Percentiles rank a stretch among this genome's conserved stretches.
phyloP scores from a whole-genome alignment of 192 early-diverging fungal genomes.

The Coemansia asiatica region DNA sequence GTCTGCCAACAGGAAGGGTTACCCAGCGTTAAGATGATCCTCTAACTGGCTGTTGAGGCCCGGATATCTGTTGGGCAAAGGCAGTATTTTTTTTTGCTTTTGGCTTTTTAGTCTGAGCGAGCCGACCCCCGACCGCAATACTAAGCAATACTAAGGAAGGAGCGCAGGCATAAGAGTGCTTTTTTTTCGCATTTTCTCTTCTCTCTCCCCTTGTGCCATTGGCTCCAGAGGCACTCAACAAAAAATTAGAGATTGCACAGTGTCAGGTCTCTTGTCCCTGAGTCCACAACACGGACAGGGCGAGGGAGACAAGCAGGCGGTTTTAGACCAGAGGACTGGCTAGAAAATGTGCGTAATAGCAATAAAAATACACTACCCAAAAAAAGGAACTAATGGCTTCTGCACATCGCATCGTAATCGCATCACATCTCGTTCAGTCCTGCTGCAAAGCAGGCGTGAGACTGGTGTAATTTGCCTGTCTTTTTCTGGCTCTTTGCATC shows the following conservation, averaged over 20 bases:
- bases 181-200: not conserved
- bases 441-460: not conserved
- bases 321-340: not conserved
- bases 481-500: not conserved
- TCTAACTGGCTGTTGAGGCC: too few relatives aligned
- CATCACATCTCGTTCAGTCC: not conserved
- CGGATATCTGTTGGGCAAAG: too few relatives aligned
- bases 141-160: too few relatives aligned
- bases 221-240: not conserved
- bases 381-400: slow-evolving; percentile 12
- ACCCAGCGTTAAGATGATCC: too few relatives aligned
- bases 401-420: not conserved
- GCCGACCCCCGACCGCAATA: too few relatives aligned
- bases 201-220: not conserved
- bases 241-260: not conserved
- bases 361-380: not conserved
- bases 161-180: too few relatives aligned
- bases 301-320: not conserved
- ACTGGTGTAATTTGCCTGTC: not conserved
- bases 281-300: too few relatives aligned
- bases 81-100: too few relatives aligned
- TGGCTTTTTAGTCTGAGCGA: too few relatives aligned
- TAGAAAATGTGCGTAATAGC: not conserved
- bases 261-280: not conserved
- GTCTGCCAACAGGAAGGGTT: too few relatives aligned